These are phyloP conservation scores for Ophiocytium majus DNA, from an alignment of 352 stramenopile genomes.

Conservation along the genomic window DNA sequence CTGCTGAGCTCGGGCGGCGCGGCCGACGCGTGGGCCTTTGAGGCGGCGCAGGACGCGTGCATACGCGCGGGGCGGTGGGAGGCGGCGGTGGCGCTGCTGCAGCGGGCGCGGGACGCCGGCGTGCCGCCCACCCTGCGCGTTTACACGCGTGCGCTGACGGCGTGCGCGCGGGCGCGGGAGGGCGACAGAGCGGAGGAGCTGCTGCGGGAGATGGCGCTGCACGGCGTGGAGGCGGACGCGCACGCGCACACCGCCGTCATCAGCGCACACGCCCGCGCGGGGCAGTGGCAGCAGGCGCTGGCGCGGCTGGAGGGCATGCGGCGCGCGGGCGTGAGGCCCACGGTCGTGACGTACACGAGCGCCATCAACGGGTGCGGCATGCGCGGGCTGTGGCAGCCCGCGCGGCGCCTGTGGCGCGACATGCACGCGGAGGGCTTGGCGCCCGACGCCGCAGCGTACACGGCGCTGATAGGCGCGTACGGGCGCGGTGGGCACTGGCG, in stretches of 20 bases:
- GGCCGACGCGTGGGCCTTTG: conserved; percentile 36
- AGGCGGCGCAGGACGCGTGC: conserved; percentile 40
- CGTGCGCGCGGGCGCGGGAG: conserved; percentile 24
- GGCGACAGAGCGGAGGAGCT: conserved; percentile 15
- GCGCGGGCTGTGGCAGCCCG: conserved; percentile 45
- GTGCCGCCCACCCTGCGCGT: conserved; percentile 13
- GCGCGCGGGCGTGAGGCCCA: conserved; percentile 29
- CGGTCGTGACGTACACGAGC: conserved; percentile 36
- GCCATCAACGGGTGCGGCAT: conserved; percentile 51
- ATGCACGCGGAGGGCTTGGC: conserved; percentile 40
- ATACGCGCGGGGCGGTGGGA: conserved; percentile 8
- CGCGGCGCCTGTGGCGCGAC: conserved; percentile 41
- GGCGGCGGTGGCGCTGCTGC: conserved; percentile 22
- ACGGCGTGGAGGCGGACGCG: neutral
- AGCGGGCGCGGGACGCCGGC: conserved; percentile 26
- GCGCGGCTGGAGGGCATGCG: conserved; percentile 36
- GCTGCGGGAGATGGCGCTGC: conserved; percentile 27
- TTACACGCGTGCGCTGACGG: conserved; percentile 24
- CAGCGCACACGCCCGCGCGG: conserved; percentile 28
- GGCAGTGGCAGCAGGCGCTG: conserved; percentile 37
- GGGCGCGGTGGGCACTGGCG: conserved; percentile 17
- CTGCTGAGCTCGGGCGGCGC: conserved; percentile 25
- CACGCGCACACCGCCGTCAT: conserved; percentile 45
- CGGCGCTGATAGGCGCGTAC: conserved; percentile 22
- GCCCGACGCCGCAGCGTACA: conserved; percentile 42